Conservation (phyloP, 768 basidiomycete genomes). For the Lactarius sanguifluus region DNA sequence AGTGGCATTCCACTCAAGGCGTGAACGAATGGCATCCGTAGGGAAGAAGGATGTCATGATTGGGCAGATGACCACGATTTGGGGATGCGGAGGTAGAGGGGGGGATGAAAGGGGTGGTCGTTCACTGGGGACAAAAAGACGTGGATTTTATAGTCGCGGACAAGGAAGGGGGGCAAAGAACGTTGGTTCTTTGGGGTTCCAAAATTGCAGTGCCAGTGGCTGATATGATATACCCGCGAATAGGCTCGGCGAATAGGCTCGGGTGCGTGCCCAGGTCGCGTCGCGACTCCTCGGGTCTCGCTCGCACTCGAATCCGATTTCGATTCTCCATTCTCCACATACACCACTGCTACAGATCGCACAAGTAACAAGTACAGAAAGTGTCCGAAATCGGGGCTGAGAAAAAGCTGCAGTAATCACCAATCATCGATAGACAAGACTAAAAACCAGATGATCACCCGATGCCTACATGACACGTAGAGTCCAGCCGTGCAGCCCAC, state of each 20-base stretch:
- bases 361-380: constrained; percentile 14
- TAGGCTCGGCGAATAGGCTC: constrained; percentile 18
- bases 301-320: neutral
- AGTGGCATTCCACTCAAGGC: constrained; percentile 90
- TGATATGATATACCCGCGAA: constrained; percentile 16
- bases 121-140: neutral
- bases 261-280: constrained; percentile 11
- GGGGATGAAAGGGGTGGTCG: neutral
- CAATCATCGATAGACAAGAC: constrained; percentile 16
- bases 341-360: constrained; percentile 14
- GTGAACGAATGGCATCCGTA: constrained; percentile 52
- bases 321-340: constrained; percentile 1
- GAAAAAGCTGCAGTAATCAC: constrained; percentile 15
- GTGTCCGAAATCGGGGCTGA: neutral
- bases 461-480: constrained; percentile 66
- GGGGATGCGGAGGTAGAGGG: constrained; percentile 2
- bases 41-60: constrained; percentile 29
- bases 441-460: constrained; percentile 18
- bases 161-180: constrained; percentile 4
- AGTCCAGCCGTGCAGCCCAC: constrained; percentile 75
- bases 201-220: neutral
- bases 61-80: neutral
- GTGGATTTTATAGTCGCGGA: constrained; percentile 13
- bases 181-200: constrained; percentile 23
- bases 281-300: constrained; percentile 13